Percentiles rank a stretch among this genome's conserved stretches.
These are phyloP conservation scores for Trichoderma parareesei DNA, from an alignment of 495 filamentous ascomycete genomes.

Conservation along the genomic window DNA sequence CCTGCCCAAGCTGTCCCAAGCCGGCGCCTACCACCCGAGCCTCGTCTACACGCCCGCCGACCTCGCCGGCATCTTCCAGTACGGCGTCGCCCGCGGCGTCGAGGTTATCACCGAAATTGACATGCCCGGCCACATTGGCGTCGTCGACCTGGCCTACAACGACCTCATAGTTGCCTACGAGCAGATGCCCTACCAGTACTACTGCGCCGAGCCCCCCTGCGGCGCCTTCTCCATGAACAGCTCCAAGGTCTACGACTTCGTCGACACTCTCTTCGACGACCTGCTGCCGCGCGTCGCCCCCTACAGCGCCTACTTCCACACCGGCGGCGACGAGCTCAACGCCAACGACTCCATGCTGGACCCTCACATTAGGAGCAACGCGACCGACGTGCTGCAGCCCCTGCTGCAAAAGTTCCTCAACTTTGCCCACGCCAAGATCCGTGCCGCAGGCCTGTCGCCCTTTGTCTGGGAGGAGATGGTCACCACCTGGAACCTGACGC, in stretches of 20 bases:
- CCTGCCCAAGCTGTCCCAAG: conserved; percentile 56
- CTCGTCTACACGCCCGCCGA: conserved; percentile 55
- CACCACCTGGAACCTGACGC: conserved; percentile 61
- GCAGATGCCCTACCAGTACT: conserved; percentile 56
- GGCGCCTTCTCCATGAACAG: conserved; percentile 67
- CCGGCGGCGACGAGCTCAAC: conserved; percentile 78
- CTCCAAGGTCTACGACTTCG: conserved; percentile 53
- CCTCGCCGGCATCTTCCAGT: conserved; percentile 54
- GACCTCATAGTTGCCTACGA: conserved; percentile 69
- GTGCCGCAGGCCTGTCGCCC: conserved; percentile 51
- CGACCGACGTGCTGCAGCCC: conserved; percentile 51
- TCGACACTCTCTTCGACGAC: conserved; percentile 58
- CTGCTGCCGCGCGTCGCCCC: conserved; percentile 62
- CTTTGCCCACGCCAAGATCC: conserved; percentile 50
- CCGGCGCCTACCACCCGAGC: conserved; percentile 57
- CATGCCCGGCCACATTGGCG: conserved; percentile 69
- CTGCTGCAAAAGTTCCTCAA: conserved; percentile 66
- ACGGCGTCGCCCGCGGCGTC: conserved; percentile 58
- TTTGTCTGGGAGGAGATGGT: conserved; percentile 81
- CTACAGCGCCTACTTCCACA: conserved; percentile 67
- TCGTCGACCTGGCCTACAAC: conserved; percentile 54
- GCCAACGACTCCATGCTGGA: conserved; percentile 65
- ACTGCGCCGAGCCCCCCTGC: conserved; percentile 66
- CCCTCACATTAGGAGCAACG: conserved; percentile 55
- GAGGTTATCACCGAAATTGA: conserved; percentile 72